Evolutionary conservation across 345 rosid genomes (phyloP).

Genomic region (Lumnitzera racemosa): DNA sequence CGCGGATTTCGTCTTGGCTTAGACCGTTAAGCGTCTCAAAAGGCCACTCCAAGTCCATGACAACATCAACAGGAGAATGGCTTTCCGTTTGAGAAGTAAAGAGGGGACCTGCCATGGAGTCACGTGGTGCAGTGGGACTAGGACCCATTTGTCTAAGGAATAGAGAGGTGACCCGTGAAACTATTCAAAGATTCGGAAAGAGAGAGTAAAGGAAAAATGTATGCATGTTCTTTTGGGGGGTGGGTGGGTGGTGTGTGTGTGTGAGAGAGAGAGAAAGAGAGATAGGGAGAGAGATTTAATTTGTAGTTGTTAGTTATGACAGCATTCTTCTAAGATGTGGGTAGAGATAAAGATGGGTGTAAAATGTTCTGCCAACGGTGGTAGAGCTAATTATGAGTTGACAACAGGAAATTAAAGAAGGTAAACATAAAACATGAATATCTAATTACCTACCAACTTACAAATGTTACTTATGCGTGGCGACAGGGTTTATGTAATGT

Average conservation of each 20-base stretch:
- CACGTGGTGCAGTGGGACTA: slow-evolving; percentile 45
- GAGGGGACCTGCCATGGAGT: slow-evolving; percentile 38
- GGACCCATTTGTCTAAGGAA: slow-evolving; percentile 8
- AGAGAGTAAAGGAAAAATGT: slow-evolving; percentile 23
- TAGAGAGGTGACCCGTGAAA: slow-evolving; percentile 8
- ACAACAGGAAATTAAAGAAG: no score
- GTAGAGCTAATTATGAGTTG: no score
- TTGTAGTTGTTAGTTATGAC: no score
- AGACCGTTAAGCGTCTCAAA: slow-evolving; percentile 55
- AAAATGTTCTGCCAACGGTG: no score
- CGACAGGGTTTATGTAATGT: no score
- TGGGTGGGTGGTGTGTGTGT: slow-evolving; percentile 1
- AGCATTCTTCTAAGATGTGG: no score
- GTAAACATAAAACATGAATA: no score
- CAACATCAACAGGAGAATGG: slow-evolving; percentile 12
- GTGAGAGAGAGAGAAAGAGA: background rate
- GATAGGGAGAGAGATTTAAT: no score
- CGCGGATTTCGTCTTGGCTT: slow-evolving; percentile 59
- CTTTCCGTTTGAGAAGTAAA: slow-evolving; percentile 13
- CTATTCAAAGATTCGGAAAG: slow-evolving; percentile 34
- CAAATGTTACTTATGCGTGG: no score
- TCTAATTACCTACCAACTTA: no score
- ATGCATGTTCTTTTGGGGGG: slow-evolving; percentile 17
- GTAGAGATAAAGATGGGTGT: no score
- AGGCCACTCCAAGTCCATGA: slow-evolving; percentile 59